Percentiles rank a stretch among this genome's conserved stretches.
Conservation (phyloP, 2,329 filamentous ascomycete genomes). For the Scytalidium sp. region DNA sequence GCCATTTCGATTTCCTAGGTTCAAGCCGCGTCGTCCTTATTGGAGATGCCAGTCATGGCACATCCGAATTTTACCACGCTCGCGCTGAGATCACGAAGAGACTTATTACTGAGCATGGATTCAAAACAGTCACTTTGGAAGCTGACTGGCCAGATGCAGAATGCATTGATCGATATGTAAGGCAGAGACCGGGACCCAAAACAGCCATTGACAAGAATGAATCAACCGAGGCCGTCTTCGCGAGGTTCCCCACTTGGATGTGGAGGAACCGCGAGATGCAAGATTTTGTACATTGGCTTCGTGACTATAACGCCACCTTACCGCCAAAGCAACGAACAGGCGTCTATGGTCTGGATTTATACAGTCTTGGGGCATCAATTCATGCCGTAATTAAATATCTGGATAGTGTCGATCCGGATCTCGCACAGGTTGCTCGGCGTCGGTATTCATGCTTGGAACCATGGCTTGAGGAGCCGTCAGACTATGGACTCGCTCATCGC, state of each 20-base stretch:
- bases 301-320: conserved; percentile 22
- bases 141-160: conserved; percentile 54
- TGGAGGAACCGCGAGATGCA: conserved; percentile 52
- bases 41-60: conserved; percentile 48
- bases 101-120: conserved; percentile 46
- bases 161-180: conserved; percentile 47
- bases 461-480: conserved; percentile 46
- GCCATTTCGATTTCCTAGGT: conserved; percentile 5
- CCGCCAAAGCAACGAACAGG: conserved; percentile 18
- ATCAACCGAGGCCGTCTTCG: conserved; percentile 35
- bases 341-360: conserved; percentile 51
- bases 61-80: conserved; percentile 51
- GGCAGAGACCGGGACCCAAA: conserved; percentile 37
- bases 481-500: conserved; percentile 42
- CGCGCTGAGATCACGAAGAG: conserved; percentile 49
- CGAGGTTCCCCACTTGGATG: conserved; percentile 53
- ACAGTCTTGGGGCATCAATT: conserved; percentile 45
- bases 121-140: conserved; percentile 48
- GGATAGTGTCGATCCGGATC: conserved; percentile 38
- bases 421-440: conserved; percentile 39
- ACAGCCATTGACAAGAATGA: conserved; percentile 9
- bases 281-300: conserved; percentile 49
- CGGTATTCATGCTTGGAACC: conserved; percentile 44
- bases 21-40: conserved; percentile 34
- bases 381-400: conserved; percentile 45